These are phyloP conservation scores for Colletotrichum sp. DNA, from an alignment of 2,329 filamentous ascomycete genomes.

Conservation along the genomic window DNA sequence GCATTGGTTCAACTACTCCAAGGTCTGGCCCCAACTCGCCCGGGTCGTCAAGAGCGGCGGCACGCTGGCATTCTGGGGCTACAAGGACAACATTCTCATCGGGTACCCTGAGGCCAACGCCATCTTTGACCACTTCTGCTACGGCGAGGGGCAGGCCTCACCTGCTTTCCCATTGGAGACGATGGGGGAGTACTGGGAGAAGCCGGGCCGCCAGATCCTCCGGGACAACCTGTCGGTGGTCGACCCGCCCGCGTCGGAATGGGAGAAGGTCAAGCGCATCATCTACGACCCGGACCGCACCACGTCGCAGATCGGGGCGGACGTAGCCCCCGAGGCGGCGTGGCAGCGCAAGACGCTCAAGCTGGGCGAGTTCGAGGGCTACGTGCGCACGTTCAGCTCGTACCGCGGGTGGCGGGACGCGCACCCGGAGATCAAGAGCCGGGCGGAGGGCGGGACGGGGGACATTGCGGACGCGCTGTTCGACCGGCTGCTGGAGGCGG, in stretches of 20 bases:
- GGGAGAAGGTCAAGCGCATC: conserved; percentile 56
- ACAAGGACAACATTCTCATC: conserved; percentile 67
- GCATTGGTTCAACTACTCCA: conserved; percentile 69
- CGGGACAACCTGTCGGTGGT: conserved; percentile 56
- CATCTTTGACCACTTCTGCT: conserved; percentile 61
- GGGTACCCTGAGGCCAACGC: conserved; percentile 55
- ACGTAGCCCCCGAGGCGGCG: conserved; percentile 29
- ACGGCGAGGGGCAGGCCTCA: conserved; percentile 50
- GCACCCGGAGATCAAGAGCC: conserved; percentile 53
- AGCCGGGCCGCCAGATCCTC: conserved; percentile 62
- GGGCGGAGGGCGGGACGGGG: conserved; percentile 59
- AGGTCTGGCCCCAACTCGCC: conserved; percentile 59
- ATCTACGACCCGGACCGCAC: conserved; percentile 61
- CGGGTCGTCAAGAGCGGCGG: conserved; percentile 59
- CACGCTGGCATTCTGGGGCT: conserved; percentile 69
- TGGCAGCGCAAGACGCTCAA: conserved; percentile 60
- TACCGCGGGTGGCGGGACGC: conserved; percentile 63
- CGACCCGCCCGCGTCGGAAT: conserved; percentile 54
- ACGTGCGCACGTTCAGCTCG: conserved; percentile 64
- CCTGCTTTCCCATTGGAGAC: conserved; percentile 48
- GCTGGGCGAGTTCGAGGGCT: conserved; percentile 64
- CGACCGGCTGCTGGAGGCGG: conserved; percentile 59
- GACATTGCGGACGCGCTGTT: conserved; percentile 69
- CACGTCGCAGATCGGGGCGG: conserved; percentile 34
- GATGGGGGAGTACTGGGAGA: conserved; percentile 66